phyloP scores from a whole-genome alignment of 2,329 filamentous ascomycete species.

The Xylaria sp. region DNA sequence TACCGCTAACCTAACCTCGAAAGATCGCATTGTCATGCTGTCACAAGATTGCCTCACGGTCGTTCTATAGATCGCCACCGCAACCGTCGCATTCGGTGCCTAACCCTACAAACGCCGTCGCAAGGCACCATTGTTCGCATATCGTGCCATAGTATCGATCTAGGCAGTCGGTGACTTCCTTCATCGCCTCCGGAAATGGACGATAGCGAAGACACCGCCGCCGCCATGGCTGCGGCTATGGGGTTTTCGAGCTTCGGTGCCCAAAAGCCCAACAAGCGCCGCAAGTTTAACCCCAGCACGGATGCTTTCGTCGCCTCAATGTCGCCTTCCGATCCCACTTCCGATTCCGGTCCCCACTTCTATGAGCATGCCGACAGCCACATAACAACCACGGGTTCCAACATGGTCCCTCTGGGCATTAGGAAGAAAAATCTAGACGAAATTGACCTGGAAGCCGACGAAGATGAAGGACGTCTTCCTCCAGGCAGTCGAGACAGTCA shows the following conservation, averaged over 20 bases:
- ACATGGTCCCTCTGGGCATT: slow-evolving; percentile 54
- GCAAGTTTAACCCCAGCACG: slow-evolving; percentile 70
- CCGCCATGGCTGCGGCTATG: slow-evolving; percentile 73
- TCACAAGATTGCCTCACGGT: slow-evolving; percentile 15
- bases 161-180: background rate
- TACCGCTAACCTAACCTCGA: slow-evolving; percentile 2
- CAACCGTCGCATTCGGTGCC: slow-evolving; percentile 15
- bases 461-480: slow-evolving; percentile 34
- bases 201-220: slow-evolving; percentile 51
- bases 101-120: slow-evolving; percentile 2
- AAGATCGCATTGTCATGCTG: background rate
- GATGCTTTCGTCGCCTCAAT: slow-evolving; percentile 46
- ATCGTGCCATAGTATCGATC: background rate
- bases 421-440: slow-evolving; percentile 56
- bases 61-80: slow-evolving; percentile 2
- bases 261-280: slow-evolving; percentile 68
- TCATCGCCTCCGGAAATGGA: slow-evolving; percentile 38
- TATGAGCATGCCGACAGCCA: slow-evolving; percentile 30
- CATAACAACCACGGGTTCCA: slow-evolving; percentile 46
- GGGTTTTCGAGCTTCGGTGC: slow-evolving; percentile 78
- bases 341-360: slow-evolving; percentile 36
- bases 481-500: background rate
- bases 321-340: slow-evolving; percentile 39
- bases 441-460: slow-evolving; percentile 56
- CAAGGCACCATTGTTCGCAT: slow-evolving; percentile 3